Conservation (phyloP, 1,139 yeast genomes). For the Lodderomyces margitis region DNA sequence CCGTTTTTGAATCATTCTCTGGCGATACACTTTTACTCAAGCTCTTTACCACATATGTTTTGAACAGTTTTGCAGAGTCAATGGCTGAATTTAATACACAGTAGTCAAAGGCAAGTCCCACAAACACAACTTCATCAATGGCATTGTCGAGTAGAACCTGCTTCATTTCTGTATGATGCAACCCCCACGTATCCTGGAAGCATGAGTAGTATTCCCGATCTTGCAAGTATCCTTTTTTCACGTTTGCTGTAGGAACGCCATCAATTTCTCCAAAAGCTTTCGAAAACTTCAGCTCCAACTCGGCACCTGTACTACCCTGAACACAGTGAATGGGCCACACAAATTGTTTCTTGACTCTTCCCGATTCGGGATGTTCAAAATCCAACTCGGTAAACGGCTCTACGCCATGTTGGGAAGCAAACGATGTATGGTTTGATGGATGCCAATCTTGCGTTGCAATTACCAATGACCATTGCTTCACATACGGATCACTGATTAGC, state of each 20-base stretch:
- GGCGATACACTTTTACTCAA: slow-evolving; percentile 42
- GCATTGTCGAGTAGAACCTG: slow-evolving; percentile 39
- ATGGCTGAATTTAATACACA: slow-evolving; percentile 78
- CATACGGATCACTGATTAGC: slow-evolving; percentile 30
- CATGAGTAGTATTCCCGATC: slow-evolving; percentile 92
- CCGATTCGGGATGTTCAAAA: slow-evolving; percentile 52
- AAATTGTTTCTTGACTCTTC: slow-evolving; percentile 36
- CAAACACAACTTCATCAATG: slow-evolving; percentile 64
- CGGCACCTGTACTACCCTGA: slow-evolving; percentile 65
- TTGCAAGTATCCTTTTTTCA: slow-evolving; percentile 66
- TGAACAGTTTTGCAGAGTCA: slow-evolving; percentile 57
- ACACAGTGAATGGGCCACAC: slow-evolving; percentile 95
- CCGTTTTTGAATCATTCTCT: slow-evolving; percentile 28
- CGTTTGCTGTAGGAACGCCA: slow-evolving; percentile 30
- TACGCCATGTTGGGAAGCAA: slow-evolving; percentile 65
- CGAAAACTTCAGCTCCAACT: slow-evolving; percentile 49
- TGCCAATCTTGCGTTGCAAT: slow-evolving; percentile 91
- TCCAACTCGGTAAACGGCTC: slow-evolving; percentile 51
- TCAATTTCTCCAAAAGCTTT: slow-evolving; percentile 23
- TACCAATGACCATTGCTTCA: slow-evolving; percentile 56
- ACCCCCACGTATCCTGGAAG: slow-evolving; percentile 75
- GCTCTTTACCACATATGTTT: slow-evolving; percentile 58
- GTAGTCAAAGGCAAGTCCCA: slow-evolving; percentile 83
- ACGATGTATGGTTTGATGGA: slow-evolving; percentile 72
- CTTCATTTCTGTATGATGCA: slow-evolving; percentile 66